A percentile compares a stretch with the other conserved stretches of the same genome.
Conservation (phyloP, 345 rosid species). For the Eucalyptus urophylla region DNA sequence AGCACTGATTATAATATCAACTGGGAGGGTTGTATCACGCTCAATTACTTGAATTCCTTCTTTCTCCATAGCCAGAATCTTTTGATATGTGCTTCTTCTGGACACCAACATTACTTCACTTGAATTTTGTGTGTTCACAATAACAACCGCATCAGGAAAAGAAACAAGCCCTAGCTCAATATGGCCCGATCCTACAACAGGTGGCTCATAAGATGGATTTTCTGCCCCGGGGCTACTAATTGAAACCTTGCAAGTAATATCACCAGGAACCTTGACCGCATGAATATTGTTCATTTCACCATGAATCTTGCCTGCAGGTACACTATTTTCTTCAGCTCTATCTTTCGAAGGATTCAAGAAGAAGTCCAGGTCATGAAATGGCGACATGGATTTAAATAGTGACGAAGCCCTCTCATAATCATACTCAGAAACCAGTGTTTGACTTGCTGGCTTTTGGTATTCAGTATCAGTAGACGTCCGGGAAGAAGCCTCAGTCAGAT, state of each 20-base stretch:
- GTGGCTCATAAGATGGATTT: slow-evolving; percentile 6
- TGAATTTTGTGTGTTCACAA: slow-evolving; percentile 67
- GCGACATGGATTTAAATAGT: slow-evolving; percentile 55
- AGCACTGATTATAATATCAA: slow-evolving; percentile 60
- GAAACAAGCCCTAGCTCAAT: slow-evolving; percentile 10
- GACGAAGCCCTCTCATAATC: slow-evolving; percentile 26
- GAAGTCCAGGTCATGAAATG: slow-evolving; percentile 72
- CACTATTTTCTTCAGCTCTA: slow-evolving; percentile 17
- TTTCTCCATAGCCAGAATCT: slow-evolving; percentile 76
- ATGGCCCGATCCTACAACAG: slow-evolving; percentile 18
- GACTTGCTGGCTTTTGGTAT: slow-evolving; percentile 11
- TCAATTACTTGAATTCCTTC: slow-evolving; percentile 78
- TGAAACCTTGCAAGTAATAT: slow-evolving; percentile 10
- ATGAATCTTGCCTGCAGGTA: slow-evolving; percentile 6
- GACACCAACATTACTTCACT: slow-evolving; percentile 80
- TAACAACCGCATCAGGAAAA: slow-evolving; percentile 27
- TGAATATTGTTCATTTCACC: slow-evolving; percentile 10
- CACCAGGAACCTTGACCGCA: slow-evolving; percentile 3
- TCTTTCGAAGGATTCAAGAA: slow-evolving; percentile 73
- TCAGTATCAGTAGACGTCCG: slow-evolving; percentile 3
- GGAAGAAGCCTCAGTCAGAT: slow-evolving; percentile 9
- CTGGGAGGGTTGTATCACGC: slow-evolving; percentile 75
- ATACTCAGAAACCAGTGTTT: slow-evolving; percentile 12
- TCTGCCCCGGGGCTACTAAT: slow-evolving; percentile 6
- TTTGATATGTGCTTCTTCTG: slow-evolving; percentile 77